These are phyloP conservation scores for Hyaloscypha hepaticicola DNA, from an alignment of 495 filamentous ascomycete genomes.

Conservation along the genomic window DNA sequence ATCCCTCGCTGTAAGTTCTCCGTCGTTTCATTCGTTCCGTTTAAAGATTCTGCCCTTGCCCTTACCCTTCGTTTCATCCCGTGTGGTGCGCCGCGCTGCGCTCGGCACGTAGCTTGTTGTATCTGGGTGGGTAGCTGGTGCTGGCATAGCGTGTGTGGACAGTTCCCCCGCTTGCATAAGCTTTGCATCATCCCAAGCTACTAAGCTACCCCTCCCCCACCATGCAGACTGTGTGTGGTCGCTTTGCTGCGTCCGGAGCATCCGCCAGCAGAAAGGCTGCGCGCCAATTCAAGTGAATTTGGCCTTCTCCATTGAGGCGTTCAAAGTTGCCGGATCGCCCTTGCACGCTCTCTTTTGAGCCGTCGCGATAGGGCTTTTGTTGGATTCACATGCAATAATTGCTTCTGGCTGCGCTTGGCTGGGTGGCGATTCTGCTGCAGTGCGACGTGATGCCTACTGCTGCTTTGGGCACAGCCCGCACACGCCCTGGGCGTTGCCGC, in stretches of 20 bases:
- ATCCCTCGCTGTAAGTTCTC: constrained; percentile 56
- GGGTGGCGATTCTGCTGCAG: no score
- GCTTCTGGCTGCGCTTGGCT: no score
- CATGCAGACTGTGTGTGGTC: neutral
- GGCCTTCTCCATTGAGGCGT: neutral
- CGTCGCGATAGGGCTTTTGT: neutral
- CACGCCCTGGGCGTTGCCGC: no score
- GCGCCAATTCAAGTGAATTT: neutral
- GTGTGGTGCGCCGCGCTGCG: neutral
- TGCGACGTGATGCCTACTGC: no score
- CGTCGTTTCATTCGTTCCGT: neutral
- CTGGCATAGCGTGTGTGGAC: constrained; percentile 1
- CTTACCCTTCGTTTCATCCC: neutral
- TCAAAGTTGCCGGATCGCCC: neutral
- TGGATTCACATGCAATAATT: neutral
- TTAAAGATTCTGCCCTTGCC: neutral
- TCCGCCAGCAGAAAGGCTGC: neutral
- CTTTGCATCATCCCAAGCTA: neutral
- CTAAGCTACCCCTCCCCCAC: neutral
- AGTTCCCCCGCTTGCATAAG: neutral
- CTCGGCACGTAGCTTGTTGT: constrained; percentile 5
- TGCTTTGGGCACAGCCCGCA: neutral
- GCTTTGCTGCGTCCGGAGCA: neutral
- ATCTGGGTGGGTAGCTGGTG: constrained; percentile 1
- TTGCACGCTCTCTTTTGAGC: neutral